Evolutionary conservation across 441 rosid species (phyloP), one percentile per base, ranked within the genome.

Genomic region (Adansonia rubrostipa): DNA sequence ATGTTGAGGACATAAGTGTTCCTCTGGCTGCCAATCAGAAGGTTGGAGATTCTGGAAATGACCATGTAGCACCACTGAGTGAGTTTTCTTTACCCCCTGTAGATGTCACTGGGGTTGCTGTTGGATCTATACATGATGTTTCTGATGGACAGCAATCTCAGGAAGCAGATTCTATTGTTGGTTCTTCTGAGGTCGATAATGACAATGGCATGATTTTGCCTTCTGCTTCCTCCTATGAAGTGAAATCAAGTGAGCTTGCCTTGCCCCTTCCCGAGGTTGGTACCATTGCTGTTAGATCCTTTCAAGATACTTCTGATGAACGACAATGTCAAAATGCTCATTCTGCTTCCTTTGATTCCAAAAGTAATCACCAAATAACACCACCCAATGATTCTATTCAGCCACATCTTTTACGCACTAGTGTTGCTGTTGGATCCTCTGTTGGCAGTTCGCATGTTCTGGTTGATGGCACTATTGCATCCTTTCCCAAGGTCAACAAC

Each of bases 1-100:
- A 81, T 76, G 4, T 67, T 5, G 88, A 86, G 77, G 86, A 84
- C 28, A 79, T 69, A 20, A 74, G 62, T 77, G 20, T 77, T 48
- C 86, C 87, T 58, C 73, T 80, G 56, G 81, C 82, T 19, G 77
- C 82, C 22, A 80, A 87, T 73, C 86, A 86, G 50, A 51, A 69
- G 62, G 68, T 58, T 15, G 72, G 68, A 64, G 66, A 74, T 77
- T 75, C 84, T 58, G 42, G 36, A 53, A 61, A 69, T 48, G 75
- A 76, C 36, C 77, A 69, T 0, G 22, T 15, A 3, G 54, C 13
- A 28, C 79, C 76, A 75, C 17, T 78, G 6, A 56, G 42, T 68
- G 82, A 82, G 22, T n/a, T 51, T 67, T 42, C 71, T 65, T 63
- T 80, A 17, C 79, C 83, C 75, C 79, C 33, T n/a, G 1, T 1